A percentile compares a stretch with the other conserved stretches of the same genome.
Conservation (phyloP, 331 rosid genomes). For the Malus hybrid region DNA sequence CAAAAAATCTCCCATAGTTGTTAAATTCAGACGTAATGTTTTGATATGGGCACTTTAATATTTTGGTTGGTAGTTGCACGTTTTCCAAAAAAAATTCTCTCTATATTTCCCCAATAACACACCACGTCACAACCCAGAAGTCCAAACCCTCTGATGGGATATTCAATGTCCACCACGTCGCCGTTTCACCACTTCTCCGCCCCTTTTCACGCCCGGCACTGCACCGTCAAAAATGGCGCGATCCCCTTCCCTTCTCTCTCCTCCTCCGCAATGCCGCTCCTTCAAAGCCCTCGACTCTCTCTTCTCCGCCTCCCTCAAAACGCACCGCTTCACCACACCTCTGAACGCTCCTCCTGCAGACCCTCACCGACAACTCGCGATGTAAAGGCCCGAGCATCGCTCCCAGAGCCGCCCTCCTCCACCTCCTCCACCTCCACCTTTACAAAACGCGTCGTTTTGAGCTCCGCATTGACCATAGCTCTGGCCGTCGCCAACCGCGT, state of each 20-base stretch:
- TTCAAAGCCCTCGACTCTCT: not conserved
- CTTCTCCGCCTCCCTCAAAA: not conserved
- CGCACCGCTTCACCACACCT: constrained; percentile 1
- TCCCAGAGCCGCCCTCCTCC: constrained; percentile 18
- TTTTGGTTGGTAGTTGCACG: too few species aligned
- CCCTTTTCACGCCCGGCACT: not conserved
- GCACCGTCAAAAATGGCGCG: constrained; percentile 1
- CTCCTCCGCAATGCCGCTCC: constrained; percentile 11
- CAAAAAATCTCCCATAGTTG: too few species aligned
- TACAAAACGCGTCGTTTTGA: constrained; percentile 25
- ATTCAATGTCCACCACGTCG: not conserved
- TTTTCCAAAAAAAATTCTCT: too few species aligned
- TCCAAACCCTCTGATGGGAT: not conserved
- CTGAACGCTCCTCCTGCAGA: not conserved
- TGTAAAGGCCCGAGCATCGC: constrained; percentile 34
- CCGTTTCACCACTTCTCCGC: not conserved
- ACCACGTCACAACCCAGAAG: not conserved
- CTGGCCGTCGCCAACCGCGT: constrained; percentile 77
- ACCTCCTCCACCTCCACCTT: not conserved
- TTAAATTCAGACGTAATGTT: too few species aligned
- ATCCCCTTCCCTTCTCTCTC: not conserved
- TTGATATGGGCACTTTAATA: too few species aligned
- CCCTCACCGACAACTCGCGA: not conserved
- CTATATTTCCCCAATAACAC: not conserved
- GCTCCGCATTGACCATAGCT: constrained; percentile 37